Base-by-base conservation (phyloP, 1,139 yeast genomes). In the Kodamaea suecica region DNA sequence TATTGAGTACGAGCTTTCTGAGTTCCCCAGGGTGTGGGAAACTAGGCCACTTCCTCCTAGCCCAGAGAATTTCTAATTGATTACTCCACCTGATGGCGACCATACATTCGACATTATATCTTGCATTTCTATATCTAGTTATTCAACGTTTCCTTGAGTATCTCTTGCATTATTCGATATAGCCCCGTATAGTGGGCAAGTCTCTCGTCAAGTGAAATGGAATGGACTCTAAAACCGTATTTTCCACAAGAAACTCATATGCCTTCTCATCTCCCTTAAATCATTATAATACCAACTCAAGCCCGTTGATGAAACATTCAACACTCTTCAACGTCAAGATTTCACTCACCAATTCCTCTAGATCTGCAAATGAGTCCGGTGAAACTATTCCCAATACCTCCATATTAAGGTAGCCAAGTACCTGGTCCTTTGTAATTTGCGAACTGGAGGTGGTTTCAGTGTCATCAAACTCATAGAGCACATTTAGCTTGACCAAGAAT, bases 11-110 rank as follows among this genome's bases (percentile, higher is more conserved):
- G 62, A 43, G 14, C 31, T 53, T 19, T 49, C 50, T n/a, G 51
- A 49, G 44, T 27, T 51, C 45, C 43, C 48, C 42, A 43, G 46
- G 46, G 39, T 44, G 45, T 45, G 67, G 69, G 49, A 60, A 30
- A 34, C 45, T 4, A 58, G 56, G 2, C 39, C 38, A 16, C 43
- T 27, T 2, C 59, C 58, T 44, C 52, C 59, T 44, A 47, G 60
- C 50, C 21, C 21, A 19, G 21, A 9, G 6, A 6, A 19, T 9
- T 9, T 6, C 21, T 6, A 6, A 19, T 19, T 19, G 21, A 9
- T 19, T 9, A 19, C 21, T 9, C 21, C 21, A 6, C n/a, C n/a
- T n/a, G n/a, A n/a, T n/a, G n/a, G n/a, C n/a, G n/a, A n/a, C n/a
- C n/a, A n/a, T n/a, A n/a, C n/a, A n/a, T n/a, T n/a, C n/a, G n/a